Conservation (phyloP, 202 grass and related monocot genomes). For the Setaria italica region DNA sequence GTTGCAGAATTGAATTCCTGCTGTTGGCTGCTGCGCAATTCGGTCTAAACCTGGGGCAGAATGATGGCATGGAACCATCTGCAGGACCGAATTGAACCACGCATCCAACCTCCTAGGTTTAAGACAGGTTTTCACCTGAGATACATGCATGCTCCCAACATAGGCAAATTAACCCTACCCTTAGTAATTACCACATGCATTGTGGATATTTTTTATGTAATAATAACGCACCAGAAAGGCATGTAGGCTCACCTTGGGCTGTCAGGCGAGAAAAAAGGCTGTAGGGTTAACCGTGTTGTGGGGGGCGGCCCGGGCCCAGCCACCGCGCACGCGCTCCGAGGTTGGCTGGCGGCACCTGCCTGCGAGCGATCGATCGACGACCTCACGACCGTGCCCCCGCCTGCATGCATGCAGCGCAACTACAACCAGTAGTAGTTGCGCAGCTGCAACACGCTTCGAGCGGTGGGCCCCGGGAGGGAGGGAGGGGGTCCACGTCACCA, state of each 20-base stretch:
- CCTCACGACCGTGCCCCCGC: no score
- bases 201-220: no score
- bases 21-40: not conserved
- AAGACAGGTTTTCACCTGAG: no score
- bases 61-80: not conserved
- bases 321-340: not conserved
- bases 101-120: not conserved
- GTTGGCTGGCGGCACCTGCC: not conserved
- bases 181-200: no score
- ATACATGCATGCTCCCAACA: no score
- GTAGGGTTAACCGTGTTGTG: not conserved
- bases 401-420: not conserved
- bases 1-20: constrained; percentile 1
- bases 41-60: not conserved
- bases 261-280: not conserved
- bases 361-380: not conserved
- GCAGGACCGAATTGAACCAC: not conserved
- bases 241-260: no score
- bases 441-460: no score
- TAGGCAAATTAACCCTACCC: no score
- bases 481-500: not conserved
- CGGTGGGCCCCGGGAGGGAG: not conserved
- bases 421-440: not conserved
- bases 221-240: not conserved
- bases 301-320: no score